Evolutionary conservation across 306 rosid genomes (phyloP).

Genomic region (Hippophae rhamnoides): DNA sequence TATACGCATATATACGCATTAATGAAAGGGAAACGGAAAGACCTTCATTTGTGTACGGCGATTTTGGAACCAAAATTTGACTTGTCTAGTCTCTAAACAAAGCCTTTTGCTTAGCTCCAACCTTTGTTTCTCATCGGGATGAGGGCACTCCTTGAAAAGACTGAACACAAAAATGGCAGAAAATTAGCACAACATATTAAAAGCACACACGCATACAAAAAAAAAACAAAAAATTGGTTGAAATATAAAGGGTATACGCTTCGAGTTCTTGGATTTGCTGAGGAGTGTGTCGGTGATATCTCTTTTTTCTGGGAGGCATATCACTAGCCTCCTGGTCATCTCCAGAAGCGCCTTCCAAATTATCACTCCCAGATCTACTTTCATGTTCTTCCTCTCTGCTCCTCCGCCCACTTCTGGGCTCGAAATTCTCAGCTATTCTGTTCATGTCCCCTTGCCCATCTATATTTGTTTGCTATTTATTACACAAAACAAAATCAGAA

Average conservation of each 20-base stretch:
- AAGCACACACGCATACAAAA: neutral
- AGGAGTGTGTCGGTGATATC: conserved; percentile 97
- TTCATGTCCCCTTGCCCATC: conserved; percentile 66
- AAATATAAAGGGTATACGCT: conserved; percentile 29
- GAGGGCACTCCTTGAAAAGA: conserved; percentile 89
- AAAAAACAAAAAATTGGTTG: neutral
- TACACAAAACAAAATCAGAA: no score
- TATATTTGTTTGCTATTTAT: conserved; percentile 47
- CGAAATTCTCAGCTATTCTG: conserved; percentile 50
- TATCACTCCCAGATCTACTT: conserved; percentile 94
- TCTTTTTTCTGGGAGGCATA: conserved; percentile 62
- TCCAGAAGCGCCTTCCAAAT: conserved; percentile 88
- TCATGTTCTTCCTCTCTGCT: conserved; percentile 84
- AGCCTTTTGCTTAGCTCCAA: conserved; percentile 72
- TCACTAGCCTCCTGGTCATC: conserved; percentile 87
- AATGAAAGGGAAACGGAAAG: neutral
- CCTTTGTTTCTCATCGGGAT: conserved; percentile 96
- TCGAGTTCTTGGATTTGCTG: conserved; percentile 98
- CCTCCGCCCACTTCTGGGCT: conserved; percentile 45
- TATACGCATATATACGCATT: no score
- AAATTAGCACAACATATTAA: neutral
- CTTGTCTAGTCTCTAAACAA: conserved; percentile 78
- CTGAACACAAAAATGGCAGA: conserved; percentile 17
- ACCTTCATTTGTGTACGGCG: conserved; percentile 99
- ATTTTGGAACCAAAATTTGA: conserved; percentile 98